Conservation (phyloP, 2,329 filamentous ascomycete genomes). For the Rhynchosporium graminicola region DNA sequence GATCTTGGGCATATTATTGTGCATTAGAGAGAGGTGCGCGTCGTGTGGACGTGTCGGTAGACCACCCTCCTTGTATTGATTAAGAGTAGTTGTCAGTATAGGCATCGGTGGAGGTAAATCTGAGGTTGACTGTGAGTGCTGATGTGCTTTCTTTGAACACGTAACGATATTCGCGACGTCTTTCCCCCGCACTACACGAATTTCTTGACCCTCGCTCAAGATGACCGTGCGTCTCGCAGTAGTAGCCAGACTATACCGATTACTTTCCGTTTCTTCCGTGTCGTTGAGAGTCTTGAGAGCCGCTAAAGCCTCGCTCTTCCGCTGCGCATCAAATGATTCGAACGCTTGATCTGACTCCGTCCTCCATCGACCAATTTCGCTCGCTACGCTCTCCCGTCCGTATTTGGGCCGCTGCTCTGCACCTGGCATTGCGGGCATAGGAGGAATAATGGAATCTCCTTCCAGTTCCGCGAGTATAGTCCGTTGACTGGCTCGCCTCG, state of each 20-base stretch:
- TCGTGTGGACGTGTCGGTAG: not conserved
- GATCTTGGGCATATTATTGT: not conserved
- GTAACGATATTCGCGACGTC: constrained; percentile 23
- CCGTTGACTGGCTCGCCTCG: constrained; percentile 10
- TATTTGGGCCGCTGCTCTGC: not conserved
- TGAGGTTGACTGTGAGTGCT: too few species aligned
- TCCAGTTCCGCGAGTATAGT: constrained; percentile 24
- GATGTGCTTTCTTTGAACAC: constrained; percentile 8
- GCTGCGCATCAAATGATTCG: constrained; percentile 6
- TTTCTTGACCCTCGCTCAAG: constrained; percentile 16
- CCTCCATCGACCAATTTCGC: constrained; percentile 3
- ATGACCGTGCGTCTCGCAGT: constrained; percentile 10
- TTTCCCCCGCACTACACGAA: constrained; percentile 15
- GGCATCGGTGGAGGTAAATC: not conserved
- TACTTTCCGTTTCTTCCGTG: not conserved
- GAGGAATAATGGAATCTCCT: constrained; percentile 16
- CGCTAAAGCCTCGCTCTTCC: constrained; percentile 3
- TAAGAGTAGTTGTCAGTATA: not conserved
- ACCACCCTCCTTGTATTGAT: not conserved
- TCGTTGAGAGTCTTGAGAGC: not conserved
- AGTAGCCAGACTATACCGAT: not conserved
- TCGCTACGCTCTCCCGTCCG: constrained; percentile 1
- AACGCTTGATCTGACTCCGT: constrained; percentile 2
- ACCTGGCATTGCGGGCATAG: constrained; percentile 6
- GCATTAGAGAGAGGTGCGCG: not conserved